Conservation (phyloP, 2,329 filamentous ascomycete species). For the Lomentospora prolificans region DNA sequence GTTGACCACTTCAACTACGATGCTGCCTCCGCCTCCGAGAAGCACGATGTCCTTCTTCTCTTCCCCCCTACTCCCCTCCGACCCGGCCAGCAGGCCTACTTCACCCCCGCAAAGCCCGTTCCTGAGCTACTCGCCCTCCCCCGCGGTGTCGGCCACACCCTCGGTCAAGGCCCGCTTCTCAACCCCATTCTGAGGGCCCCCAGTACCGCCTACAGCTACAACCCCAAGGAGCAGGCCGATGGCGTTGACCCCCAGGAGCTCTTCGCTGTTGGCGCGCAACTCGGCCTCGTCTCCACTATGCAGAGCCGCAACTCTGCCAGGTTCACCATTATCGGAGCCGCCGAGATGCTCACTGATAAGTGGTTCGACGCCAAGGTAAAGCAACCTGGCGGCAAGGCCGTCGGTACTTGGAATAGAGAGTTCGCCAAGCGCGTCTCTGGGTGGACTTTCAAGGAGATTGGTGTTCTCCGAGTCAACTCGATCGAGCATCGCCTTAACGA, state of each 20-base stretch:
- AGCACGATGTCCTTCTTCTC: constrained; percentile 81
- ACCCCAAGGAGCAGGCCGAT: constrained; percentile 73
- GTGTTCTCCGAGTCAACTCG: constrained; percentile 74
- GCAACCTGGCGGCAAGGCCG: constrained; percentile 49
- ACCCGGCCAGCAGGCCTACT: constrained; percentile 66
- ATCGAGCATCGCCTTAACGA: constrained; percentile 67
- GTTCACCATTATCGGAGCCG: constrained; percentile 73
- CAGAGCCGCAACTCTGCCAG: constrained; percentile 92
- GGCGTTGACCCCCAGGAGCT: constrained; percentile 60
- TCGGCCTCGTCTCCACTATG: constrained; percentile 73
- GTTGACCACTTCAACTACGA: constrained; percentile 98
- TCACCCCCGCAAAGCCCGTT: constrained; percentile 46
- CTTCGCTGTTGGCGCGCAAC: constrained; percentile 74
- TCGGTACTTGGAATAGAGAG: constrained; percentile 66
- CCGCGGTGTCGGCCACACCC: constrained; percentile 65
- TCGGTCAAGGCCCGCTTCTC: constrained; percentile 70
- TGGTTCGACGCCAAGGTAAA: constrained; percentile 67
- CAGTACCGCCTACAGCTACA: constrained; percentile 83
- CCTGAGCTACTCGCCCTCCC: constrained; percentile 67
- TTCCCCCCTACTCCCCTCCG: constrained; percentile 57
- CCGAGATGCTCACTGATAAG: constrained; percentile 76
- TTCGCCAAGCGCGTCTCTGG: constrained; percentile 78
- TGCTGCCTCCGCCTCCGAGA: constrained; percentile 60
- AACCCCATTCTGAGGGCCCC: constrained; percentile 75
- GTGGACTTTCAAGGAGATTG: constrained; percentile 95